Conservation (phyloP, 2,329 filamentous ascomycete species). For the Tolypocladium inflatum region DNA sequence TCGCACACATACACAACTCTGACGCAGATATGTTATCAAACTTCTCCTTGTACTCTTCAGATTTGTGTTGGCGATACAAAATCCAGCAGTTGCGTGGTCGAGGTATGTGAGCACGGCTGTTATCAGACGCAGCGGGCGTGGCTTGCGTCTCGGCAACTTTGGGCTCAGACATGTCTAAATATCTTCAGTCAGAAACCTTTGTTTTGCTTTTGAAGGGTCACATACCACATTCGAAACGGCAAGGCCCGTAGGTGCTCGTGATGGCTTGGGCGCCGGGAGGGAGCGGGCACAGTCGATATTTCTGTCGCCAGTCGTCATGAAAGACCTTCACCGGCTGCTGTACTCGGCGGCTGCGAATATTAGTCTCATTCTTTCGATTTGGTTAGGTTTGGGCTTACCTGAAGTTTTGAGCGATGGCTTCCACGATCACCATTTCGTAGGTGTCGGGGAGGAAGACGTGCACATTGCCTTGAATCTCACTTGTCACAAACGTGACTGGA, state of each 20-base stretch:
- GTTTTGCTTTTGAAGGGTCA: too few relatives aligned
- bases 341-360: slow-evolving; percentile 9
- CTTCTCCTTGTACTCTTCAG: slow-evolving; percentile 11
- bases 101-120: slow-evolving; percentile 10
- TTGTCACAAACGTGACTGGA: slow-evolving; percentile 14
- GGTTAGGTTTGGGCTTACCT: slow-evolving; percentile 9
- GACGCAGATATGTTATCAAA: slow-evolving; percentile 15
- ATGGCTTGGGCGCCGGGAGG: slow-evolving; percentile 6
- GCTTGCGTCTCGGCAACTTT: too few relatives aligned
- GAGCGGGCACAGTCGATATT: slow-evolving; percentile 16
- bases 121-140: background rate
- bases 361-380: background rate
- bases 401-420: slow-evolving; percentile 13
- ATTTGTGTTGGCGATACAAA: slow-evolving; percentile 20
- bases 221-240: slow-evolving; percentile 12
- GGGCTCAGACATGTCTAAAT: slow-evolving; percentile 4
- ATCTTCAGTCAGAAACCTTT: background rate
- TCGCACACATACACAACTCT: slow-evolving; percentile 18
- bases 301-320: slow-evolving; percentile 11
- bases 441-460: slow-evolving; percentile 16
- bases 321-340: slow-evolving; percentile 16
- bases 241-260: slow-evolving; percentile 7
- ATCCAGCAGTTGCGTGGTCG: slow-evolving; percentile 23
- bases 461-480: slow-evolving; percentile 11
- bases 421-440: slow-evolving; percentile 8